phyloP scores from a whole-genome alignment of 768 basidiomycete species.

The Lactifluus subvellereus region DNA sequence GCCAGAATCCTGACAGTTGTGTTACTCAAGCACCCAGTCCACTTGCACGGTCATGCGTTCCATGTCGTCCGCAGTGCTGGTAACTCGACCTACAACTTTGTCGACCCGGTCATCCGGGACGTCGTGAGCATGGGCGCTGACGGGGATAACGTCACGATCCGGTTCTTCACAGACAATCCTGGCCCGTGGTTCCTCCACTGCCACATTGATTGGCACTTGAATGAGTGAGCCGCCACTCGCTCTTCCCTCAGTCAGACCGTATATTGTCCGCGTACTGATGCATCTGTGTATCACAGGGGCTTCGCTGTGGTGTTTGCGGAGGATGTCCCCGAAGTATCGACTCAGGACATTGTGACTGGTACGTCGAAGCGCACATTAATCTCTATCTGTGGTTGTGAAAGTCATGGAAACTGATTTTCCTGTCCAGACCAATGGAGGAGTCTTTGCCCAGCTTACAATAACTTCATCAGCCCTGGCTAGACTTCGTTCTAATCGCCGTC shows the following conservation, averaged over 20 bases:
- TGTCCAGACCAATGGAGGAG: constrained; percentile 1
- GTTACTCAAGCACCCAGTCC: background rate
- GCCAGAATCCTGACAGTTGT: background rate
- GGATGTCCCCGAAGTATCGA: background rate
- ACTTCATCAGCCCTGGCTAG: constrained; percentile 23
- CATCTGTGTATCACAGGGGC: background rate
- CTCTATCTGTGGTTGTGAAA: background rate
- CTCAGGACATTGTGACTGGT: background rate
- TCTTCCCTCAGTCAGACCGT: too few relatives aligned
- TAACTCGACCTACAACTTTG: constrained; percentile 15
- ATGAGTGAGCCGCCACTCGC: background rate
- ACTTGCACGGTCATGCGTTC: constrained; percentile 14
- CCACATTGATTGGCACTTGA: constrained; percentile 29
- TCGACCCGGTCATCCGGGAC: constrained; percentile 43
- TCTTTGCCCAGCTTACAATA: constrained; percentile 6
- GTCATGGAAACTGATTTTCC: background rate
- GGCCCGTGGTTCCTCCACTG: background rate
- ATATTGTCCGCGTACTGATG: background rate
- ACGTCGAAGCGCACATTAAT: background rate
- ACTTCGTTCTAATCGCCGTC: background rate
- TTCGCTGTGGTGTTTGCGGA: constrained; percentile 14
- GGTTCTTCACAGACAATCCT: constrained; percentile 20
- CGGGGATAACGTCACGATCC: constrained; percentile 23
- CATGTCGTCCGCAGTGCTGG: constrained; percentile 20
- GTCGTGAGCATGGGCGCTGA: constrained; percentile 30